A percentile compares a stretch with the other conserved stretches of the same genome.
Conservation (phyloP, 1,139 yeast genomes). For the Debaryomyces nepalensis region DNA sequence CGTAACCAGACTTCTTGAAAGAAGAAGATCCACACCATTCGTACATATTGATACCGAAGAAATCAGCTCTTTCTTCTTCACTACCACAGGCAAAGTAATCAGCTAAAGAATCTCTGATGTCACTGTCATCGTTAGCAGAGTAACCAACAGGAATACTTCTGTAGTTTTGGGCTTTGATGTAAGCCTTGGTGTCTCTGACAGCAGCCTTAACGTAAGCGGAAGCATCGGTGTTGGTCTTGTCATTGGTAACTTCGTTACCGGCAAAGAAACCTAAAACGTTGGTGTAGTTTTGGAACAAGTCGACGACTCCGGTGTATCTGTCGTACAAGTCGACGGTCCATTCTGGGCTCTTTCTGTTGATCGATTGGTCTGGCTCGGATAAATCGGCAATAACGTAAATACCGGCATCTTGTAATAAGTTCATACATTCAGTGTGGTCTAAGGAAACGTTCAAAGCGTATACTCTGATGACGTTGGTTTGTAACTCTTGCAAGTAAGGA, state of each 20-base stretch:
- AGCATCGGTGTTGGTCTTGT: conserved; percentile 69
- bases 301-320: conserved; percentile 76
- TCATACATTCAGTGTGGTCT: conserved; percentile 73
- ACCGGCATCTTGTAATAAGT: conserved; percentile 69
- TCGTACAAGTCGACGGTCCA: conserved; percentile 69
- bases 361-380: conserved; percentile 66
- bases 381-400: conserved; percentile 80
- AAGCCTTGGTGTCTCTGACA: conserved; percentile 79
- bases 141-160: conserved; percentile 86
- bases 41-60: conserved; percentile 94
- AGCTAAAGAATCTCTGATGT: conserved; percentile 72
- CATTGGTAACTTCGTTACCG: conserved; percentile 88
- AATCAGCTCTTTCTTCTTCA: conserved; percentile 70
- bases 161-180: conserved; percentile 66
- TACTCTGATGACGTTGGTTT: conserved; percentile 72
- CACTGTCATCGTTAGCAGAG: conserved; percentile 82
- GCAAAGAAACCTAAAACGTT: conserved; percentile 89
- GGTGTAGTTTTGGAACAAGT: conserved; percentile 68
- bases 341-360: conserved; percentile 62
- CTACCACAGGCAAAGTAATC: conserved; percentile 82
- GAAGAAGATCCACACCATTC: conserved; percentile 90
- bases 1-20: conserved; percentile 71
- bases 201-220: conserved; percentile 92
- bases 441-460: conserved; percentile 69
- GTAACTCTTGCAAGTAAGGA: conserved; percentile 62